Percentiles rank a stretch among this genome's conserved stretches.
phyloP scores from a whole-genome alignment of 495 filamentous ascomycete genomes.

The Hypoxylon subgilvum region DNA sequence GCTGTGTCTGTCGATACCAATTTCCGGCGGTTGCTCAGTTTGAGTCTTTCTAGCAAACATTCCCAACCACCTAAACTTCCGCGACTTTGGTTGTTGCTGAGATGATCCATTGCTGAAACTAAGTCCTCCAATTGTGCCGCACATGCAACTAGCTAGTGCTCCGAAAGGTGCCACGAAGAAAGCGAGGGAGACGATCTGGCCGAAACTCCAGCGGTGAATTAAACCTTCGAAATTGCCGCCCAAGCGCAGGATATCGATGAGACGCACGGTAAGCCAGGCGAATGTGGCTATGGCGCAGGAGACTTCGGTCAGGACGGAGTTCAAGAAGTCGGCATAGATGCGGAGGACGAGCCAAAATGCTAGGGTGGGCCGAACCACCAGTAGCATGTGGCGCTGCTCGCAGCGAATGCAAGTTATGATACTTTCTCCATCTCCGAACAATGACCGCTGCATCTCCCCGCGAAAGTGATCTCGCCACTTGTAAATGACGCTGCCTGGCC shows the following conservation, averaged over 20 bases:
- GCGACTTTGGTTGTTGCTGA: background rate
- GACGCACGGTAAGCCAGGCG: conserved; percentile 27
- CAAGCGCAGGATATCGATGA: conserved; percentile 26
- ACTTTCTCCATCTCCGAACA: conserved; percentile 28
- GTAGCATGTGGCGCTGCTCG: conserved; percentile 31
- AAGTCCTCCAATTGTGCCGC: conserved; percentile 4
- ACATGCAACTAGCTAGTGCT: conserved; percentile 19
- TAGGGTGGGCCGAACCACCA: conserved; percentile 28
- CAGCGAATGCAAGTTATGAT: conserved; percentile 37
- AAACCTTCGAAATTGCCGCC: conserved; percentile 20
- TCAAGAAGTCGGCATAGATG: conserved; percentile 27
- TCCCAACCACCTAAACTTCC: conserved; percentile 5
- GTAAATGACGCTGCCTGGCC: conserved; percentile 24
- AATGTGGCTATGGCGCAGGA: conserved; percentile 20
- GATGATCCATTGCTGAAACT: background rate
- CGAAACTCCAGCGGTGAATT: conserved; percentile 19
- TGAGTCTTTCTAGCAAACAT: conserved; percentile 6
- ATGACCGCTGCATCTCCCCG: conserved; percentile 32
- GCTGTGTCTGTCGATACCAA: background rate
- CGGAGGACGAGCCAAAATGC: conserved; percentile 34
- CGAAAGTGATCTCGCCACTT: conserved; percentile 33
- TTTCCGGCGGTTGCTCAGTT: conserved; percentile 10
- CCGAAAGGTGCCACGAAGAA: conserved; percentile 30
- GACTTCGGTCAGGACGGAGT: conserved; percentile 30
- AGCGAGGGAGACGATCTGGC: conserved; percentile 25